phyloP scores from a whole-genome alignment of 345 rosid genomes.

The Syzygium aqueum region DNA sequence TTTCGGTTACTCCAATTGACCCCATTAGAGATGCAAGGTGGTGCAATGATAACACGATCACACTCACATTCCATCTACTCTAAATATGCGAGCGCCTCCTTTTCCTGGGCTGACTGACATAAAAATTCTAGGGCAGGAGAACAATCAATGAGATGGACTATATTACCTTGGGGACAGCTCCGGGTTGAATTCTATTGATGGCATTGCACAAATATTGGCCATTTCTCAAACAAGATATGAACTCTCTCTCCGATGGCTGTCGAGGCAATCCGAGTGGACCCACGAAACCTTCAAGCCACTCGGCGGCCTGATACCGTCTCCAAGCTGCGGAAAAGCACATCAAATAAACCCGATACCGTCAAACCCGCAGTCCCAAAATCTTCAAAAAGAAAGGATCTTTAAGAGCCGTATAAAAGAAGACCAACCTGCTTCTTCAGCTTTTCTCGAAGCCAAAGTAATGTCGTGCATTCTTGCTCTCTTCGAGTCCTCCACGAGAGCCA shows the following conservation, averaged over 20 bases:
- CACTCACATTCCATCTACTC: not conserved
- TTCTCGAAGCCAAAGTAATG: slow-evolving; percentile 70
- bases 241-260: slow-evolving; percentile 74
- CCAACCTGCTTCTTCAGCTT: slow-evolving; percentile 87
- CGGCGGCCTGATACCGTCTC: slow-evolving; percentile 61
- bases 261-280: slow-evolving; percentile 57
- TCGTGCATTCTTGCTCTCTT: slow-evolving; percentile 48
- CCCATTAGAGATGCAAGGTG: not conserved
- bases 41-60: not conserved
- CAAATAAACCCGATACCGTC: not conserved
- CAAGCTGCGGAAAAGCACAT: slow-evolving; percentile 33
- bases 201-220: slow-evolving; percentile 74
- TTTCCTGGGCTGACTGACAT: not conserved
- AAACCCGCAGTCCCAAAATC: not conserved
- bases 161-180: slow-evolving; percentile 72
- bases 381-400: not conserved
- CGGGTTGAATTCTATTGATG: slow-evolving; percentile 75
- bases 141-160: not conserved
- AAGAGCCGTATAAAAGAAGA: not conserved
- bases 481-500: slow-evolving; percentile 26
- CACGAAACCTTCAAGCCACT: slow-evolving; percentile 64
- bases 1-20: not conserved
- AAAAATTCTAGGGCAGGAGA: not conserved
- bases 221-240: slow-evolving; percentile 85
- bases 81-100: not conserved